Conservation (phyloP, 208 protist genomes). For the Acanthamoeba castellanii region DNA sequence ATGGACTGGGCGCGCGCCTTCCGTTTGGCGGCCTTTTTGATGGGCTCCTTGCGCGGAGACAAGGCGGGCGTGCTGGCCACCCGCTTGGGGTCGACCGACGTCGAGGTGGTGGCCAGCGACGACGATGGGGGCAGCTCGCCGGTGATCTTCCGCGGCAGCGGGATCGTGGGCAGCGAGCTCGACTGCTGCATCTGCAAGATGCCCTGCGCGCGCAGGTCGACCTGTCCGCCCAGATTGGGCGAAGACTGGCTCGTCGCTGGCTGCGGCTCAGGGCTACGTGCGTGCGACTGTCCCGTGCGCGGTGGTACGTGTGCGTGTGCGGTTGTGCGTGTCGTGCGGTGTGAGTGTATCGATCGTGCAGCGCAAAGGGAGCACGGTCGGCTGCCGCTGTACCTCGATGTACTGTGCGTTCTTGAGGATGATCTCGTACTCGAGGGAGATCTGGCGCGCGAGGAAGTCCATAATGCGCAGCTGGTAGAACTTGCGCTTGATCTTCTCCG, state of each 20-base stretch:
- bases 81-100: background rate
- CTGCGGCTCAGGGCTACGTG: conserved; percentile 11
- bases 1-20: conserved; percentile 30
- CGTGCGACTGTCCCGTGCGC: background rate
- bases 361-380: background rate
- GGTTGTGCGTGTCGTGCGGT: background rate
- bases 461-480: conserved; percentile 71
- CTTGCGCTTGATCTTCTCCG: conserved; percentile 73
- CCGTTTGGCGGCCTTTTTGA: background rate
- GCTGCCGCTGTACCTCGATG: conserved; percentile 21
- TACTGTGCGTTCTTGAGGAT: conserved; percentile 75
- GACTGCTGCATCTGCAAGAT: conserved; percentile 4
- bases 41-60: background rate
- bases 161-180: background rate
- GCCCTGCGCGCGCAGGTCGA: background rate
- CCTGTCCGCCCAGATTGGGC: background rate
- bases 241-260: background rate
- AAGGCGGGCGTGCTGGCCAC: background rate
- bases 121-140: background rate
- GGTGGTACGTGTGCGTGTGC: too few species aligned
- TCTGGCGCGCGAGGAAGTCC: conserved; percentile 69
- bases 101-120: background rate
- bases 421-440: conserved; percentile 73
- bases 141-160: background rate
- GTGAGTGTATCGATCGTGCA: background rate